phyloP scores from a whole-genome alignment of 2,329 filamentous ascomycete species.

The Zalaria sp. region DNA sequence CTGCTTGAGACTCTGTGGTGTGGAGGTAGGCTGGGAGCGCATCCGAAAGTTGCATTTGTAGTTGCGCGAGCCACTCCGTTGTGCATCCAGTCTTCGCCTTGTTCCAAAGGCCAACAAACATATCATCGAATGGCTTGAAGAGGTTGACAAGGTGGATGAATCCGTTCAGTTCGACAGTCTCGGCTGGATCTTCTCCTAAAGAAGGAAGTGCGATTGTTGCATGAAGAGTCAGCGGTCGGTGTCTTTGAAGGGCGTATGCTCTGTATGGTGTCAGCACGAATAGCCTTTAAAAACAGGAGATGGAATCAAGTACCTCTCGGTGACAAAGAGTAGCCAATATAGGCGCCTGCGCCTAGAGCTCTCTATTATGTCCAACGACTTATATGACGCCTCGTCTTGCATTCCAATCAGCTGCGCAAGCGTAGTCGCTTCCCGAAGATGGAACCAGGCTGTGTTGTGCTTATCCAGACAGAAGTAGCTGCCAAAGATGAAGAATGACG shows the following conservation, averaged over 20 bases:
- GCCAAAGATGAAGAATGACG: conserved; percentile 47
- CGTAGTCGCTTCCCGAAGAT: conserved; percentile 46
- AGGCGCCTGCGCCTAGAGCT: conserved; percentile 39
- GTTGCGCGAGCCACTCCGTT: conserved; percentile 29
- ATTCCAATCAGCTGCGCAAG: conserved; percentile 44
- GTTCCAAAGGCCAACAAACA: conserved; percentile 51
- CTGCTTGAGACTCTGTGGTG: conserved; percentile 51
- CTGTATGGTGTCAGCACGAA: conserved; percentile 22
- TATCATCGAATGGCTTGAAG: conserved; percentile 49
- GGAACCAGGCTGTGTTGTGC: conserved; percentile 48
- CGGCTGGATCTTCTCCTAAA: conserved; percentile 35
- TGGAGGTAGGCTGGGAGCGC: conserved; percentile 43
- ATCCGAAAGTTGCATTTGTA: conserved; percentile 37
- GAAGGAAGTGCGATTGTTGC: conserved; percentile 43
- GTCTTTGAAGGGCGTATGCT: conserved; percentile 48
- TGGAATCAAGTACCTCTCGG: conserved; percentile 35
- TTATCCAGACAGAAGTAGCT: conserved; percentile 49
- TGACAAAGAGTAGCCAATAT: conserved; percentile 50
- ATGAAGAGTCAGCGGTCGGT: conserved; percentile 47
- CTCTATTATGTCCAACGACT: conserved; percentile 33
- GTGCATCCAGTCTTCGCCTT: conserved; percentile 35
- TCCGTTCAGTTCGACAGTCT: conserved; percentile 40
- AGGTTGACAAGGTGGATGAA: conserved; percentile 47
- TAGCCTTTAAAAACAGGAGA: neutral
- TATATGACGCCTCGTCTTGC: conserved; percentile 44